Conservation (phyloP, 345 rosid species). For the Hypericum androsaemum region DNA sequence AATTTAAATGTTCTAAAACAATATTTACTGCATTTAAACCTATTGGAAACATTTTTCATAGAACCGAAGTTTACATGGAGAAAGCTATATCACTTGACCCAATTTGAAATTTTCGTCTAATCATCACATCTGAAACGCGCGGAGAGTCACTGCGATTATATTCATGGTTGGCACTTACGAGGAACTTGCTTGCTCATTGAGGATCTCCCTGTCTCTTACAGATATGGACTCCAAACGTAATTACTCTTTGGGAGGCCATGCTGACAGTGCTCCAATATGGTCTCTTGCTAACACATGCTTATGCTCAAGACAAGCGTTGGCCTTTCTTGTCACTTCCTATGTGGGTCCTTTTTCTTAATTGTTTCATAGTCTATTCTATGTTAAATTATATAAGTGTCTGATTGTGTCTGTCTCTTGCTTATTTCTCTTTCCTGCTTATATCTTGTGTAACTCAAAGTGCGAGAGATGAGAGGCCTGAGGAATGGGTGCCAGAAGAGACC, state of each 20-base stretch:
- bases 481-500: slow-evolving; percentile 82
- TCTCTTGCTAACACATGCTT: slow-evolving; percentile 60
- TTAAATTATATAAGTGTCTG: neutral
- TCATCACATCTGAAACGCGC: too few species aligned
- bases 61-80: too few species aligned
- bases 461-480: slow-evolving; percentile 80
- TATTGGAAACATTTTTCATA: too few species aligned
- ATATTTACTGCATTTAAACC: too few species aligned
- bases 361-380: neutral
- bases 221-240: slow-evolving; percentile 86
- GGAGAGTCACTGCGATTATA: too few species aligned
- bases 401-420: slow-evolving; percentile 5
- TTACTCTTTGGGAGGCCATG: slow-evolving; percentile 80
- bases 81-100: too few species aligned
- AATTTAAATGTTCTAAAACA: too few species aligned
- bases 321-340: slow-evolving; percentile 80
- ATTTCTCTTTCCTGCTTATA: slow-evolving; percentile 11
- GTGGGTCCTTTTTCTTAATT: slow-evolving; percentile 30
- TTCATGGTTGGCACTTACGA: slow-evolving; percentile 8
- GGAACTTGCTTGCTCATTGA: slow-evolving; percentile 2
- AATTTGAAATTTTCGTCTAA: too few species aligned
- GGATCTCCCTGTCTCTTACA: slow-evolving; percentile 23
- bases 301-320: slow-evolving; percentile 96
- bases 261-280: slow-evolving; percentile 79
- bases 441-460: slow-evolving; percentile 28